Evolutionary conservation across 306 rosid genomes (phyloP), one percentile per base, ranked within the genome.

Genomic region (Carpinus fangiana): DNA sequence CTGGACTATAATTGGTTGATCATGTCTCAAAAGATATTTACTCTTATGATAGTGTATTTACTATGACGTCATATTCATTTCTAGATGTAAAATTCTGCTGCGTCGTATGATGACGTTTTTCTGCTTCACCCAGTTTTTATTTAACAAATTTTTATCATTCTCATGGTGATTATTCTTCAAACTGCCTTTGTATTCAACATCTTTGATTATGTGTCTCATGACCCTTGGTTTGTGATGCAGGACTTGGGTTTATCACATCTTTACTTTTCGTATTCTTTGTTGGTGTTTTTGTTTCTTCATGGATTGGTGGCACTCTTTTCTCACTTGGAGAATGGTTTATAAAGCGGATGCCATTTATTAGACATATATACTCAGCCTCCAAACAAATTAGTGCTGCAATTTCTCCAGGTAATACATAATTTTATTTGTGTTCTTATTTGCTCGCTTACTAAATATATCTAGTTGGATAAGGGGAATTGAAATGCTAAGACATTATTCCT

Each of bases 281-380:
- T 83, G 98, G 97, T 17, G 84, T 92, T 83, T 92, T 92, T 84
- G 97, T 94, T 76, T 92, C 97, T 4, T 92, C 96, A 34, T 94
- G 96, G 98, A 86, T 90, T 91, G 97, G 98, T 65, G 92, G 93
- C 73, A 85, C 97, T 57, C 86, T 94, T 75, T 86, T 92, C 86
- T 90, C 90, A 83, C 76, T 92, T 73, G 98, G 98, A 81, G 97
- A 92, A 85, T 94, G 97, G 96, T 79, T 94, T 70, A 94, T 92
- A 79, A 90, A 90, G 91, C 86, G 79, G 83, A 92, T 94, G 98
- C 98, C 98, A 79, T 88, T 93, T 77, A 93, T 94, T 73, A 89
- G 88, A 86, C 96, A 94, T 78, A 82, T 92, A 50, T 94, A 94
- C 81, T 89, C 98, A 6, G 98, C 97, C 36, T 94, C 98, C 82